Evolutionary conservation across 768 basidiomycete species (phyloP).

Genomic region (Coprinopsis sp.): DNA sequence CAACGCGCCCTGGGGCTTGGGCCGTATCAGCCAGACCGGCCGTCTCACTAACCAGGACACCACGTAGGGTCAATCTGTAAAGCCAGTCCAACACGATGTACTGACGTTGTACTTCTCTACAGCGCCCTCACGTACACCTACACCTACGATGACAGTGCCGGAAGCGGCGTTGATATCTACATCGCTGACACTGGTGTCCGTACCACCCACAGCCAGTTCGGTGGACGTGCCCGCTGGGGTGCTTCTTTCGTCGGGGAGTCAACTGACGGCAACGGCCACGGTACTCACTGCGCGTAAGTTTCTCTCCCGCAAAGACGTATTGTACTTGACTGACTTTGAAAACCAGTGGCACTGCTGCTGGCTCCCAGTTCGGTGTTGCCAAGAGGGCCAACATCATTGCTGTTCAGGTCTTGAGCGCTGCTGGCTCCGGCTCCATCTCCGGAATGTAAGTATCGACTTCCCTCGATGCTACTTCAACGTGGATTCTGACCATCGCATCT

Average conservation of each 20-base stretch:
- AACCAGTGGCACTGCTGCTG: conserved; percentile 22
- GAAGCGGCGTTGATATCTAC: conserved; percentile 34
- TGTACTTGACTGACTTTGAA: neutral
- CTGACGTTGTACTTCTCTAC: neutral
- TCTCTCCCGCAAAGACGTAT: neutral
- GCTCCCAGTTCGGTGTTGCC: conserved; percentile 22
- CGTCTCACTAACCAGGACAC: conserved; percentile 13
- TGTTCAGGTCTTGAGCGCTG: conserved; percentile 36
- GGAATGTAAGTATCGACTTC: conserved; percentile 12
- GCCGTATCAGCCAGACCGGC: conserved; percentile 19
- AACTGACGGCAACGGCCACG: conserved; percentile 36
- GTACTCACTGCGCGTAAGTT: conserved; percentile 30
- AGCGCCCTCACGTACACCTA: conserved; percentile 19
- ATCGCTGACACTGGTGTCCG: conserved; percentile 29
- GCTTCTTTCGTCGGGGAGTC: conserved; percentile 25
- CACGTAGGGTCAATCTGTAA: neutral
- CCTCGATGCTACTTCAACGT: neutral
- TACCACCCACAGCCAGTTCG: conserved; percentile 27
- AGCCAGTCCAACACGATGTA: too few relatives aligned
- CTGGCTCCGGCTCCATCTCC: conserved; percentile 18
- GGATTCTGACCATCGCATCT: neutral
- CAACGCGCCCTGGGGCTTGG: conserved; percentile 31
- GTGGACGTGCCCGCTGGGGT: conserved; percentile 37
- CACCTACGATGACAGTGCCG: conserved; percentile 18
- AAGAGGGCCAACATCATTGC: conserved; percentile 32